A percentile compares a stretch with the other conserved stretches of the same genome.
These are phyloP conservation scores for Friedmanniomyces simplex DNA, from an alignment of 495 filamentous ascomycete genomes.

Conservation along the genomic window DNA sequence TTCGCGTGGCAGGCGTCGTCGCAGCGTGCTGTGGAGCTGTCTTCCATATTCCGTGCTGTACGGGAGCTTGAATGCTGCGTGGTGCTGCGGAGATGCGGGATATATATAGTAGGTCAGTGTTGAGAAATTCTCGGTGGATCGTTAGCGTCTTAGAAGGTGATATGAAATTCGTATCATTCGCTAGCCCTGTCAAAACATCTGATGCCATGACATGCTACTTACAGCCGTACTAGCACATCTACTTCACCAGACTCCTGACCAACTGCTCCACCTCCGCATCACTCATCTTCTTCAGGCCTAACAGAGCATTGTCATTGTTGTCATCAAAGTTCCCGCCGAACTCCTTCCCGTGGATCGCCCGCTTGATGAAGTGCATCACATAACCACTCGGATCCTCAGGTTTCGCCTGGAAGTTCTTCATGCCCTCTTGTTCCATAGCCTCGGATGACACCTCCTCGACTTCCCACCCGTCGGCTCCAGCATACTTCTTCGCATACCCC, in stretches of 20 bases:
- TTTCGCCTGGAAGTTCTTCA: constrained; percentile 1
- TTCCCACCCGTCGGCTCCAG: constrained; percentile 8
- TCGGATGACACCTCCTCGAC: not conserved
- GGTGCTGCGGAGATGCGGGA: no score
- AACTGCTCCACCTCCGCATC: constrained; percentile 10
- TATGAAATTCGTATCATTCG: not conserved
- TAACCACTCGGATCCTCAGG: not conserved
- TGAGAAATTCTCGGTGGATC: not conserved
- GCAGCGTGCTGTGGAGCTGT: no score
- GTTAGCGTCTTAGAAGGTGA: no score
- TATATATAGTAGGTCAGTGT: no score
- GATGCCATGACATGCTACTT: not conserved
- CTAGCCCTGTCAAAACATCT: not conserved
- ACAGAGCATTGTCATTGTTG: constrained; percentile 14
- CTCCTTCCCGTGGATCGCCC: constrained; percentile 1
- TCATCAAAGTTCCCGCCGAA: constrained; percentile 9
- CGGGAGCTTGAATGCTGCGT: no score
- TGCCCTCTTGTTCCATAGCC: constrained; percentile 10
- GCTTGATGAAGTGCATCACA: constrained; percentile 7
- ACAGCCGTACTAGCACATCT: not conserved
- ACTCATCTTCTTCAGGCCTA: constrained; percentile 11
- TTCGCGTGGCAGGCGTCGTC: no score
- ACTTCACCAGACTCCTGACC: not conserved
- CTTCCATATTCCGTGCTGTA: no score
- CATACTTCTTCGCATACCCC: constrained; percentile 9